These are phyloP conservation scores for Obba rivulosa DNA, from an alignment of 768 basidiomycete species.

Conservation along the genomic window DNA sequence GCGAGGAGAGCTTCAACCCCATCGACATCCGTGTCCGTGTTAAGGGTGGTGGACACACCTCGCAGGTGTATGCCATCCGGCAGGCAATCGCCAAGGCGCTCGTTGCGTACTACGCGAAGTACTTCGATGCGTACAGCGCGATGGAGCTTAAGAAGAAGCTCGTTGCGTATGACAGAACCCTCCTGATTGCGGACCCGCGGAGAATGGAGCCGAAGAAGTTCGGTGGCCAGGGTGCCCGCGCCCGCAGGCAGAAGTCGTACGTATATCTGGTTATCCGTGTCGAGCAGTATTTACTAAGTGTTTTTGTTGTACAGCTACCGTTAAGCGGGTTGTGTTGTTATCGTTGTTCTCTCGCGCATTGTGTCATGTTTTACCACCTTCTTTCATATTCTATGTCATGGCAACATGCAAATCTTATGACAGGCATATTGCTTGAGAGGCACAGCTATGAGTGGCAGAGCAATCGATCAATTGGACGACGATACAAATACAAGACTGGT, in stretches of 20 bases:
- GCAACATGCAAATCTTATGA: conserved; percentile 30
- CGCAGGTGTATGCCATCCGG: conserved; percentile 97
- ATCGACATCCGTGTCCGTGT: conserved; percentile 97
- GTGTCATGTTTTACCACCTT: conserved; percentile 39
- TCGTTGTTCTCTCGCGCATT: conserved; percentile 31
- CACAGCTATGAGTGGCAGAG: neutral
- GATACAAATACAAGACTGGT: neutral
- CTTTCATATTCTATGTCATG: conserved; percentile 29
- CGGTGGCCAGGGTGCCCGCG: conserved; percentile 97
- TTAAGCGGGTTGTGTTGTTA: conserved; percentile 39
- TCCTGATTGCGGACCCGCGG: conserved; percentile 91
- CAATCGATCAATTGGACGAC: neutral
- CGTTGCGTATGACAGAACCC: conserved; percentile 88
- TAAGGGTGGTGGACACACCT: conserved; percentile 98
- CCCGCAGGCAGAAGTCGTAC: conserved; percentile 95
- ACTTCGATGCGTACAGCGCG: conserved; percentile 94
- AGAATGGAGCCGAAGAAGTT: conserved; percentile 99
- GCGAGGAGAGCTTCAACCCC: conserved; percentile 79
- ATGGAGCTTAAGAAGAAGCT: conserved; percentile 98
- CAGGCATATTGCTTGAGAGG: conserved; percentile 8
- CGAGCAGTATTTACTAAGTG: neutral
- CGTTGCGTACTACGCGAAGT: conserved; percentile 98
- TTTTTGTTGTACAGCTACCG: conserved; percentile 58
- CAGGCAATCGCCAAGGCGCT: conserved; percentile 98
- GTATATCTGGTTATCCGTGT: conserved; percentile 12